Base-by-base conservation (phyloP, 1,284 basidiomycete species). In the Leccinum solheimii region DNA sequence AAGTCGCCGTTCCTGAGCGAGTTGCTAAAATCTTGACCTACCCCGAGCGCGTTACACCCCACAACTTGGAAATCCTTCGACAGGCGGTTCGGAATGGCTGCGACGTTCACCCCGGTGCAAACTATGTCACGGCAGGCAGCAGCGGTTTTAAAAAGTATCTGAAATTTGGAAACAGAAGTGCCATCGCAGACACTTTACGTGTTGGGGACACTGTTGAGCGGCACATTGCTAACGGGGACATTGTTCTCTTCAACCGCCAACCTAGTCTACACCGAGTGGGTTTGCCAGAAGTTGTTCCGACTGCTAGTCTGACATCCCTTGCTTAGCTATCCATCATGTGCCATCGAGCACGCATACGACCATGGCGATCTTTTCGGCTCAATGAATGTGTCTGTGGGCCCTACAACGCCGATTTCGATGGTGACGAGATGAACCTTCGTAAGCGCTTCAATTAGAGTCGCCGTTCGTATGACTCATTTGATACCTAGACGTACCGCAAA, bases 371-470 rank as follows among this genome's bases (percentile, higher is more conserved):
- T 1, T 98, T 99, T 81, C 87, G 97, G 55, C 81, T 99, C 61
- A 99, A 99, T 75, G 97, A 99, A 76, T 99, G 97, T 86, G 97
- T 97, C 9, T 99, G 97, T 78, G 97, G 95, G 57, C 97, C 97
- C 2, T 99, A 99, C 80, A 98, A 98, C 73, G 97, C 97, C 59
- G 97, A 99, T 80, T 99, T 99, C 71, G 97, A 99, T 74, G 97
- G 97, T 66, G 97, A 99, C 75, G 97, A 99, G 78, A 99, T 99
- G 97, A 99, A 99, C 77, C 82, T 99, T 71, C 96, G 94, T 95
- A 70, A 68, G 92, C 81, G 3, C 55, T 19, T 51, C 32, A 19
- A 8, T 21, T 19, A 48, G 9, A 7, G 13, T 40, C 9, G 1
- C 27, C 6, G 9, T 59, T 55, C 56, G 38, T 26, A 3, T 55